Evolutionary conservation across 306 rosid species (phyloP), one percentile per base, ranked within the genome.

Genomic region (Quercus bicolor): DNA sequence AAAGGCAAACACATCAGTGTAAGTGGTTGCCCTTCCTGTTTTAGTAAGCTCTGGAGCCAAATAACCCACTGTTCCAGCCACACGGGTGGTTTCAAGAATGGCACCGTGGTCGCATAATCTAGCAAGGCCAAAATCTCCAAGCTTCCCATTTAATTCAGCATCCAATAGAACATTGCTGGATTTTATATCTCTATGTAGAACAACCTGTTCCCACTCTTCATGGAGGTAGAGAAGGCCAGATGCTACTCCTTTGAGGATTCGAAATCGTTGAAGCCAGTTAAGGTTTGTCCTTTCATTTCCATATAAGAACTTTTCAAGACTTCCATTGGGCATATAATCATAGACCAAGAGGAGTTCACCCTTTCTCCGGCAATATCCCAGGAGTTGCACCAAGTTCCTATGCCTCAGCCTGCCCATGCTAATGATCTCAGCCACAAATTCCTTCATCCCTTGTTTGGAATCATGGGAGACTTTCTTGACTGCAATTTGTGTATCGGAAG

Each of bases 11-110:
- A 90, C 96, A 72, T 89, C 93, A 1, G 87, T 80, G 43, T 59
- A 80, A 7, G 84, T 88, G 0, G 90, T 89, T 19, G 91, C 93
- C 75, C 72, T 85, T 6, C 92, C 91, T 2, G 89, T 78, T 85
- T 87, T 77, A 4, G 88, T 80, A 5, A 81, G 92, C 53, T 90
- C 92, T 0, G 95, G 97, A 0, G 95, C 95, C 0, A 92, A 74
- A 66, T 92, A 92, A n/a, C 97, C 97, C 0, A 92, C 70, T 2
- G 95, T 92, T 59, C 97, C 97, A 7, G 86, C 97, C 45, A 92
- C 88, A 16, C 77, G 88, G 3, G 94, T 90, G 1, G 93, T 92
- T 60, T 84, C 80, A 34, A 87, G 91, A 73, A 90, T 83, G 45
- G 73, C 78, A 2, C 87, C 94, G 37, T 86, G 97, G 21, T 90